These are phyloP conservation scores for Venturia asperata DNA, from an alignment of 2,329 filamentous ascomycete genomes.

Conservation along the genomic window DNA sequence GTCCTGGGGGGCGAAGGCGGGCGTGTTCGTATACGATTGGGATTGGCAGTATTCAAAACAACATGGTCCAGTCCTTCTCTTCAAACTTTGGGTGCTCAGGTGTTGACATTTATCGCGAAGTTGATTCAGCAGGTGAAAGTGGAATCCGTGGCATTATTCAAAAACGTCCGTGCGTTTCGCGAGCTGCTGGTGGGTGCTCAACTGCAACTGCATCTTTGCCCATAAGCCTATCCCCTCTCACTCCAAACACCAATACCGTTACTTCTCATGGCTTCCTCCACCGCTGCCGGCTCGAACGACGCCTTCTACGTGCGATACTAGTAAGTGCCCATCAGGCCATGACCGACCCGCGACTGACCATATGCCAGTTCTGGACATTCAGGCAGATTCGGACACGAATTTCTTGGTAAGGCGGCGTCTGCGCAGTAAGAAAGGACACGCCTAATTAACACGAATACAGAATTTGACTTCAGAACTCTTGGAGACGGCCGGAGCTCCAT, in stretches of 20 bases:
- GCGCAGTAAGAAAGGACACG: neutral
- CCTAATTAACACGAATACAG: conserved; percentile 41
- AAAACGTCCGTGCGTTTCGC: too few relatives aligned
- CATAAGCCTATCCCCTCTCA: neutral
- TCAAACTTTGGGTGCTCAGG: neutral
- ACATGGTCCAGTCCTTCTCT: neutral
- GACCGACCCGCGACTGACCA: conserved; percentile 23
- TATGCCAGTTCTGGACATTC: conserved; percentile 80
- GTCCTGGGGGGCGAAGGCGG: neutral
- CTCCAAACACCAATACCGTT: neutral
- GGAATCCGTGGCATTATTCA: too few relatives aligned
- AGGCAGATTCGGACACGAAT: conserved; percentile 96
- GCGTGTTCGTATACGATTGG: neutral
- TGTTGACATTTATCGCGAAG: too few relatives aligned
- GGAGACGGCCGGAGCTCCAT: conserved; percentile 90
- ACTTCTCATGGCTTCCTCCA: conserved; percentile 19
- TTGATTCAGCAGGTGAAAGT: too few relatives aligned
- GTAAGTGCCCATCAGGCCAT: conserved; percentile 49
- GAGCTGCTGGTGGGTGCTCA: neutral
- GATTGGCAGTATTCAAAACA: neutral
- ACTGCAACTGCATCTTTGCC: too few relatives aligned
- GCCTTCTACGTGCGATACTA: conserved; percentile 97
- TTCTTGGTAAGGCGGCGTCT: conserved; percentile 59
- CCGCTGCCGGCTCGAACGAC: conserved; percentile 63
- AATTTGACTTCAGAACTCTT: conserved; percentile 92